Conservation (phyloP, 2,329 filamentous ascomycete genomes). For the Paraconiothyrium sp. region DNA sequence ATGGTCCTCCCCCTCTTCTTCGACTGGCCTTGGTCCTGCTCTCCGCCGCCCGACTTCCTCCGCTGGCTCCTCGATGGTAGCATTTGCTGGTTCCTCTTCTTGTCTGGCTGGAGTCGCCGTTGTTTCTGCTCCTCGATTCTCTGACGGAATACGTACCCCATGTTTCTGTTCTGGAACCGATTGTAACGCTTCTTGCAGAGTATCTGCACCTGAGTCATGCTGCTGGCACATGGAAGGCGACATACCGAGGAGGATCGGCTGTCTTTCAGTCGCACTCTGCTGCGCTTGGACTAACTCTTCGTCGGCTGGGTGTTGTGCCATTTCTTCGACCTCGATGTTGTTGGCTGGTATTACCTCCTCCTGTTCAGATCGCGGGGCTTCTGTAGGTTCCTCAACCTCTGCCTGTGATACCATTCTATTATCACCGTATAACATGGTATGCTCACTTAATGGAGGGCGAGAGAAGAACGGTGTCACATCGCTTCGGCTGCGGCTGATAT, state of each 20-base stretch:
- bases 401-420: neutral
- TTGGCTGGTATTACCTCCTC: neutral
- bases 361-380: neutral
- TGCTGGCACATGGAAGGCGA: conserved; percentile 1
- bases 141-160: neutral
- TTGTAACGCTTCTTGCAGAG: conserved; percentile 3
- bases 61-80: neutral
- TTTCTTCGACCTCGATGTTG: conserved; percentile 9
- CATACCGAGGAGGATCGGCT: conserved; percentile 16
- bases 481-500: neutral
- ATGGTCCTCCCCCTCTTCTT: conserved; percentile 2
- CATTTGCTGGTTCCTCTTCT: neutral
- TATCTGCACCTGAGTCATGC: neutral
- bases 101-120: neutral
- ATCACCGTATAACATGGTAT: no score
- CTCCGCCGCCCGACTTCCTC: neutral
- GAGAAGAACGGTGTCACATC: neutral
- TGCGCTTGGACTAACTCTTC: neutral
- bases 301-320: neutral
- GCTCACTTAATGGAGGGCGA: neutral
- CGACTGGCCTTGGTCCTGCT: neutral
- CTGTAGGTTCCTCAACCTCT: conserved; percentile 1
- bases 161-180: neutral
- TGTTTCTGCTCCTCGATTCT: neutral
- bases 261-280: neutral